Base-by-base conservation (phyloP, 2,329 filamentous ascomycete species). In the Cryoendolithus antarcticus region DNA sequence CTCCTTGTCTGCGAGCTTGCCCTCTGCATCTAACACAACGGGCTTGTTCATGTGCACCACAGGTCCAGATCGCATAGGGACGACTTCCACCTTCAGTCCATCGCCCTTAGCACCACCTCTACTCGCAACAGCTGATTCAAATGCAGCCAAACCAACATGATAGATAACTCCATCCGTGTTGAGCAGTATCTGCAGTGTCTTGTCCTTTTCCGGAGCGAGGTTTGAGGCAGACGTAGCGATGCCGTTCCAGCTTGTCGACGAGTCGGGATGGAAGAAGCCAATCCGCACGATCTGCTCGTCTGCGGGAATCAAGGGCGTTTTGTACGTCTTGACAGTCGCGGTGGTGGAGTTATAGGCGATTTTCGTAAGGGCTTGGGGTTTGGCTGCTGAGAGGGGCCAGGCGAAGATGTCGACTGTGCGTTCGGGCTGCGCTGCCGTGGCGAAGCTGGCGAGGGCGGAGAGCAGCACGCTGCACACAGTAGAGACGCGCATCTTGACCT, bases 1-100 rank as follows among this genome's bases (percentile, higher is more conserved):
- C 51, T 66, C 64, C 46, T 64, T 52, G 4, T 59, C 53, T 10
- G 55, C 63, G 36, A 77, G 63, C 46, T 62, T 65, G 0, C 76
- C 75, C 35, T 68, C 64, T 21, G 71, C 67, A 48, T 74, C 74
- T 45, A 74, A 60, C 38, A 72, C 60, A 37, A 73, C 67, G 1
- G 73, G 72, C 34, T 67, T 73, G 43, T 74, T 70, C 51, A 70
- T 46, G 4, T 58, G 51, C 7, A 65, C 63, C 45, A 60, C 57
- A 1, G 64, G 62, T 2, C 65, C 66, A 12, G 47, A 46, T 34
- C 44, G 49, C 35, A 58, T 58, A 49, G 52, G 56, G 36, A 62
- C 54, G 7, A 70, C 55, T 42, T 64, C 61, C 9, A 68, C 59
- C 10, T 56, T 56, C n/a, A 68, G 46, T 11, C 61, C 59, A 27